Evolutionary conservation across 2,329 filamentous ascomycete species (phyloP).

Genomic region (Aspergillus japonicus): DNA sequence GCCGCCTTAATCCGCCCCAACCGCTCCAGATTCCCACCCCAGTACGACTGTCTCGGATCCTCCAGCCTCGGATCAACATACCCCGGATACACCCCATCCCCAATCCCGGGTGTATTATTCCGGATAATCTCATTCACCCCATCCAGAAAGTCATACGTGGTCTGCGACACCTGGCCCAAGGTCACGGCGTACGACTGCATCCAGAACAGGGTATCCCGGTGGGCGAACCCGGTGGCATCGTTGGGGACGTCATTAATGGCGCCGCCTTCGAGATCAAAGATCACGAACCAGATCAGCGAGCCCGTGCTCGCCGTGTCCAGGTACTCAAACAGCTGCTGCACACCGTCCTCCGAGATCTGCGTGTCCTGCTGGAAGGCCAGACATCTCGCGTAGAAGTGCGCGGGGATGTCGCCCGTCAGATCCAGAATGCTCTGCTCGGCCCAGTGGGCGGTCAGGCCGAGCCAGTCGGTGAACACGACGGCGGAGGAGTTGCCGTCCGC

Average conservation of each 20-base stretch:
- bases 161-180: constrained; percentile 42
- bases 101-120: not conserved
- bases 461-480: constrained; percentile 30
- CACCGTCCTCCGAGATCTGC: constrained; percentile 46
- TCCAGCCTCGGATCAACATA: constrained; percentile 2
- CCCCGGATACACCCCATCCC: not conserved
- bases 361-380: constrained; percentile 53
- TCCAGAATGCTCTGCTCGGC: constrained; percentile 27
- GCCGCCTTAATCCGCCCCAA: not conserved
- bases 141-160: constrained; percentile 52
- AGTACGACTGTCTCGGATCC: not conserved
- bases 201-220: constrained; percentile 64
- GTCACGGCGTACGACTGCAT: constrained; percentile 62
- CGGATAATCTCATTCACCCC: constrained; percentile 38
- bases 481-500: constrained; percentile 16
- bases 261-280: constrained; percentile 63
- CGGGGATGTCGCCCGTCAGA: constrained; percentile 42
- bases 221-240: constrained; percentile 61
- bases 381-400: constrained; percentile 58
- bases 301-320: constrained; percentile 52
- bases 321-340: constrained; percentile 56
- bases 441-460: constrained; percentile 28
- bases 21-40: constrained; percentile 2
- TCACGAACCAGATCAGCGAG: constrained; percentile 59
- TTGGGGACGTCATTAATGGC: constrained; percentile 57